Conservation (phyloP, 805 yeast species). For the Blastobotrys mokoenaii region DNA sequence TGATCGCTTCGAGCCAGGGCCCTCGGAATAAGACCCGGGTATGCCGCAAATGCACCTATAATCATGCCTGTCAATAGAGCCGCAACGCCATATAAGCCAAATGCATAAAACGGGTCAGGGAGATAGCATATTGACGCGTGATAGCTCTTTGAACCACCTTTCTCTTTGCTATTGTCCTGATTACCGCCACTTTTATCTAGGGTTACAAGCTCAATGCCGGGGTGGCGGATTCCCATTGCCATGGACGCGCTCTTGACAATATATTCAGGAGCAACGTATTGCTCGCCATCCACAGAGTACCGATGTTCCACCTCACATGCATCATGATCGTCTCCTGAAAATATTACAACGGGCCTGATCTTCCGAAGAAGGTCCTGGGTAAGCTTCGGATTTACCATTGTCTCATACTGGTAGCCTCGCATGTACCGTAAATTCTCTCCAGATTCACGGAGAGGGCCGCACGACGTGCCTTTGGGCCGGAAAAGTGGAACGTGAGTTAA, state of each 20-base stretch:
- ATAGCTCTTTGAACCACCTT: conserved; percentile 1
- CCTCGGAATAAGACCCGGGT: no score
- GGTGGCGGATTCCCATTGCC: conserved; percentile 83
- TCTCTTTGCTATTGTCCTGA: no score
- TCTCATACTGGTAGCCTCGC: conserved; percentile 81
- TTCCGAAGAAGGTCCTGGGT: conserved; percentile 49
- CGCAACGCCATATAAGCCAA: conserved; percentile 20
- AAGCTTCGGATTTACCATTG: conserved; percentile 58
- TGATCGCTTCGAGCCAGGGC: no score
- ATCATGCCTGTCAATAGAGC: conserved; percentile 3
- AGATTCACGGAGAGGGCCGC: conserved; percentile 77
- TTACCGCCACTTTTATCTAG: conserved; percentile 28
- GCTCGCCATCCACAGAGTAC: conserved; percentile 16
- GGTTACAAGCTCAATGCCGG: conserved; percentile 80
- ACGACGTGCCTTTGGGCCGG: conserved; percentile 49
- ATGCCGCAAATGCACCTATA: no score
- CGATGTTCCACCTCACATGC: conserved; percentile 71
- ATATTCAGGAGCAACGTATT: conserved; percentile 50
- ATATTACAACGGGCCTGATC: conserved; percentile 61
- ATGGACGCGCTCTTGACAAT: conserved; percentile 85
- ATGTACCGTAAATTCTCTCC: conserved; percentile 57
- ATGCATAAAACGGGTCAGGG: conserved; percentile 26
- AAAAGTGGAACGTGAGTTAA: conserved; percentile 84
- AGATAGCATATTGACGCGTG: conserved; percentile 25
- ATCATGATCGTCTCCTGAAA: conserved; percentile 97